Percentiles rank a stretch among this genome's conserved stretches.
Evolutionary conservation across 2,329 filamentous ascomycete species (phyloP).

Genomic region (Escovopsis sp.): DNA sequence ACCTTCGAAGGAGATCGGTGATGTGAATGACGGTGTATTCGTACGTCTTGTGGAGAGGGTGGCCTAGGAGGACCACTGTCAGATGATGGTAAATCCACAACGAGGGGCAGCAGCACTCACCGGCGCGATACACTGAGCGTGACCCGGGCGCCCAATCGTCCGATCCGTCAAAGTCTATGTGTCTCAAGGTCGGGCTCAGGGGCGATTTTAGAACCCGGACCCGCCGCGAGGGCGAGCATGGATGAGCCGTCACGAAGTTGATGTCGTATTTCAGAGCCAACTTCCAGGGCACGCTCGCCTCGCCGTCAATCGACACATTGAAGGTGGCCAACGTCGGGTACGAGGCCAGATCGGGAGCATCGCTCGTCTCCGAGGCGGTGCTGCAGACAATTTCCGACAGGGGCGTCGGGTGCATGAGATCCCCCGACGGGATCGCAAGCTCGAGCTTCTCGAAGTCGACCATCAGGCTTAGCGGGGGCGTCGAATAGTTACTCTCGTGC

Average conservation of each 20-base stretch:
- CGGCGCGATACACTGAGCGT: conserved; percentile 31
- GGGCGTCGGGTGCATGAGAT: conserved; percentile 30
- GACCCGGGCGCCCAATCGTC: conserved; percentile 28
- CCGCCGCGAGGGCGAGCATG: conserved; percentile 42
- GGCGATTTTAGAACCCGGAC: conserved; percentile 44
- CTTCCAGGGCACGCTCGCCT: conserved; percentile 24
- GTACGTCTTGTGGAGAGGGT: conserved; percentile 48
- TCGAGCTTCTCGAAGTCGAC: conserved; percentile 36
- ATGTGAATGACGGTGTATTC: conserved; percentile 45
- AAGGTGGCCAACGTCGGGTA: conserved; percentile 22
- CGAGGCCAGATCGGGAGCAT: conserved; percentile 18
- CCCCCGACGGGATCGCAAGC: conserved; percentile 25
- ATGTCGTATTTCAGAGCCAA: conserved; percentile 40
- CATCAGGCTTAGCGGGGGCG: conserved; percentile 29
- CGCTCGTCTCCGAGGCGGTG: conserved; percentile 20
- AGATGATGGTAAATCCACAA: not conserved
- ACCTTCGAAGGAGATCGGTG: conserved; percentile 35
- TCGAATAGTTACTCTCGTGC: conserved; percentile 36
- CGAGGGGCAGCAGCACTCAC: conserved; percentile 16
- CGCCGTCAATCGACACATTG: conserved; percentile 21
- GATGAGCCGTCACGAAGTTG: conserved; percentile 50
- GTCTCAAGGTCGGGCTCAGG: conserved; percentile 42
- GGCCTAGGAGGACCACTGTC: conserved; percentile 24
- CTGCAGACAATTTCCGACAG: conserved; percentile 25
- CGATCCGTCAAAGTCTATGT: conserved; percentile 35